Evolutionary conservation across 139 green algal species (phyloP), one percentile per base, ranked within the genome.

Genomic region (Spirogloea muscicola): DNA sequence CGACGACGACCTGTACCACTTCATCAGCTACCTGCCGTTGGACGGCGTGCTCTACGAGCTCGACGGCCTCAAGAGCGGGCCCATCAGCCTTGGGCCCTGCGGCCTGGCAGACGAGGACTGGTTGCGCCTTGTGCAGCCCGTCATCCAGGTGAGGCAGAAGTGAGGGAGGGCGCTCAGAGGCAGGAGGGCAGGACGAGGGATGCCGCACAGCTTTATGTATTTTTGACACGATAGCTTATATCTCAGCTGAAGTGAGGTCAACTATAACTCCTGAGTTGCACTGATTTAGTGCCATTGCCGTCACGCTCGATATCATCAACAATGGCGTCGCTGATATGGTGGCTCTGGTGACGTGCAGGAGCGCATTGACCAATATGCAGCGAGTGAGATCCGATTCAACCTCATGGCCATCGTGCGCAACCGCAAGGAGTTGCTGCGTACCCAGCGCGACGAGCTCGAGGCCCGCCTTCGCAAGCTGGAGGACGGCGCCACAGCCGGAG

Each of bases 311-410:
- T n/a, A n/a, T n/a, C n/a, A n/a, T n/a, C n/a, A n/a, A n/a, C n/a
- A n/a, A n/a, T n/a, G n/a, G n/a, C n/a, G n/a, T n/a, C n/a, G n/a
- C n/a, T n/a, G n/a, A n/a, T n/a, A n/a, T n/a, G n/a, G n/a, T n/a
- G n/a, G n/a, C n/a, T n/a, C n/a, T n/a, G n/a, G n/a, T n/a, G n/a
- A n/a, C n/a, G n/a, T n/a, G n/a, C n/a, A n/a, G n/a, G 63, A 78
- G 52, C 86, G 94, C 31, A 97, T 98, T 18, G 89, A 90, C 43
- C 80, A 84, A 3, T 98, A 98, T 65, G 68, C 90, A 5, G 80
- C 84, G 34, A 86, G 46, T 43, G 94, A 99, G 86, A 93, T 98
- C 46, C 85, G 91, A 16, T 99, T 99, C 88, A 98, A 98, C 69
- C 84, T 99, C 6, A 93, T 98, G 93, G 94, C 93, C 1, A 36